phyloP scores from a whole-genome alignment of 441 rosid species.

The Biscutella auriculata region DNA sequence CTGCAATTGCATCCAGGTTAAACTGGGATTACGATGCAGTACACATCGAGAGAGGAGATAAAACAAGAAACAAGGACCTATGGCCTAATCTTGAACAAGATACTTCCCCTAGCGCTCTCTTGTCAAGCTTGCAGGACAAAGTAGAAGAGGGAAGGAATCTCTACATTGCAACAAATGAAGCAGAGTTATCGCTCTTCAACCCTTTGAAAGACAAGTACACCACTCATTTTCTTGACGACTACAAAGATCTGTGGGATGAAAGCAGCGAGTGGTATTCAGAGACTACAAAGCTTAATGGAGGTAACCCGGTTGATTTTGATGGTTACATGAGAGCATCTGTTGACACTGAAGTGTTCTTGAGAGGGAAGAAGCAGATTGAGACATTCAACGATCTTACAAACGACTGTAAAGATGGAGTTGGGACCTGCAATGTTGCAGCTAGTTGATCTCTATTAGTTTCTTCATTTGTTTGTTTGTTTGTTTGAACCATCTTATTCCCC shows the following conservation, averaged over 20 bases:
- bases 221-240: slow-evolving; percentile 71
- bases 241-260: slow-evolving; percentile 76
- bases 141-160: slow-evolving; percentile 70
- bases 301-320: slow-evolving; percentile 73
- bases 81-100: slow-evolving; percentile 81
- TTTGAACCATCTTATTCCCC: slow-evolving; percentile 18
- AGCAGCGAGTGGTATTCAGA: slow-evolving; percentile 86
- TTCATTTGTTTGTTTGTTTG: slow-evolving; percentile 3
- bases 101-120: slow-evolving; percentile 63
- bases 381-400: slow-evolving; percentile 79
- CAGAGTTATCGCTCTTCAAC: slow-evolving; percentile 47
- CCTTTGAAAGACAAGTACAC: slow-evolving; percentile 72
- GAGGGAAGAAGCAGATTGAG: slow-evolving; percentile 89
- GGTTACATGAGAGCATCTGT: slow-evolving; percentile 86
- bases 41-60: slow-evolving; percentile 78
- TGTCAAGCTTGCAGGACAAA: slow-evolving; percentile 53
- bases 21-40: slow-evolving; percentile 88
- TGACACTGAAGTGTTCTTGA: slow-evolving; percentile 79
- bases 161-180: slow-evolving; percentile 78
- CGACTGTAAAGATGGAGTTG: slow-evolving; percentile 76
- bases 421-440: slow-evolving; percentile 66
- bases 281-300: slow-evolving; percentile 71
- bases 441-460: slow-evolving; percentile 24
- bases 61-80: slow-evolving; percentile 57
- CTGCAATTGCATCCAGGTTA: slow-evolving; percentile 56